A percentile compares a stretch with the other conserved stretches of the same genome.
Conservation (phyloP, 495 filamentous ascomycete genomes). For the Achaetomiella virescens region DNA sequence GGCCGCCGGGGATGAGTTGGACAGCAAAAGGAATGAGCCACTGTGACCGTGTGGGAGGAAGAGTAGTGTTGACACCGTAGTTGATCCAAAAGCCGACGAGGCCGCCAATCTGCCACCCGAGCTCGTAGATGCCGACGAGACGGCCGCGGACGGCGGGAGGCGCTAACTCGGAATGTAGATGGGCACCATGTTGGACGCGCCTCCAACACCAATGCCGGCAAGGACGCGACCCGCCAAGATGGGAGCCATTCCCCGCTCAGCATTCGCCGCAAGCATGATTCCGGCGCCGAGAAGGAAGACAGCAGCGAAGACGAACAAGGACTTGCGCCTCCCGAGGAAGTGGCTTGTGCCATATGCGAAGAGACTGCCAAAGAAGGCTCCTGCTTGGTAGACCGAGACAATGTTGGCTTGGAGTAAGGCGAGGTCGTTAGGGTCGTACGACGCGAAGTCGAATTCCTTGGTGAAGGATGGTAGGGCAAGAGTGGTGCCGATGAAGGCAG, state of each 20-base stretch:
- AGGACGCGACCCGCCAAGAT: conserved; percentile 53
- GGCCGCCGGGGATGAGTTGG: conserved; percentile 50
- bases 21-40: conserved; percentile 55
- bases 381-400: conserved; percentile 62
- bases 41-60: conserved; percentile 40
- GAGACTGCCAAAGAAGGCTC: conserved; percentile 62
- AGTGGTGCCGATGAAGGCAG: conserved; percentile 65
- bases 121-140: conserved; percentile 61
- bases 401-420: conserved; percentile 58
- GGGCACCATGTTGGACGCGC: conserved; percentile 45
- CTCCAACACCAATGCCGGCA: conserved; percentile 49
- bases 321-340: conserved; percentile 52
- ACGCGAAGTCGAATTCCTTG: conserved; percentile 49
- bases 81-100: conserved; percentile 72
- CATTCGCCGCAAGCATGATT: conserved; percentile 55
- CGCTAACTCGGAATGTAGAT: conserved; percentile 55
- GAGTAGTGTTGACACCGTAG: conserved; percentile 44
- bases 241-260: conserved; percentile 51
- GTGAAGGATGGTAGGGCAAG: conserved; percentile 56
- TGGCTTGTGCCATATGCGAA: conserved; percentile 53
- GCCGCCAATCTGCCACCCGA: conserved; percentile 67
- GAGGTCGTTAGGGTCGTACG: conserved; percentile 33
- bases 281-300: conserved; percentile 61
- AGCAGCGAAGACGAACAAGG: conserved; percentile 46
- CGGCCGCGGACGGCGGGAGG: conserved; percentile 50